These are phyloP conservation scores for Gnetum montanum DNA, from an alignment of 75 land plant species.

Conservation along the genomic window DNA sequence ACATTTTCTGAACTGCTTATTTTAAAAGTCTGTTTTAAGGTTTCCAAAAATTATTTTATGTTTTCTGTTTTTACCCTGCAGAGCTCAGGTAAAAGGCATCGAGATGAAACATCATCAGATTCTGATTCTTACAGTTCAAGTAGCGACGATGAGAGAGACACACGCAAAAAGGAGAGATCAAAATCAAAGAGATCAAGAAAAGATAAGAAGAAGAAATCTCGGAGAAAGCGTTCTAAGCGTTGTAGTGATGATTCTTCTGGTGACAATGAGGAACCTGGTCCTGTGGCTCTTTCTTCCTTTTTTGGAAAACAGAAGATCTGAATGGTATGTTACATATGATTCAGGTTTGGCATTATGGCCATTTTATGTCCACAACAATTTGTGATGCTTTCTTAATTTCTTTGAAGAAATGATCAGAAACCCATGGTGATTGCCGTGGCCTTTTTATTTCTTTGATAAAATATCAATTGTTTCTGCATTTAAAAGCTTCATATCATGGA, in stretches of 20 bases:
- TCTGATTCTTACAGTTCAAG: neutral
- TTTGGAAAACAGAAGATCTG: slow-evolving; percentile 1
- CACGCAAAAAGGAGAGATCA: slow-evolving; percentile 5
- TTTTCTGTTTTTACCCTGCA: neutral
- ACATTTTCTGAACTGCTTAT: no score
- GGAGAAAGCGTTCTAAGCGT: slow-evolving; percentile 1
- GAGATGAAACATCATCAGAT: slow-evolving; percentile 3
- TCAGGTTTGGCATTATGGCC: no score
- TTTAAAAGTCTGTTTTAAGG: no score
- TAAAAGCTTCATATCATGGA: no score
- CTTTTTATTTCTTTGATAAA: no score
- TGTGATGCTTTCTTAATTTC: no score
- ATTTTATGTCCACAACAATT: no score
- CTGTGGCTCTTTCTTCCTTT: slow-evolving; percentile 10
- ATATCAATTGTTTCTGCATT: no score
- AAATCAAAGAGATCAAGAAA: slow-evolving; percentile 4
- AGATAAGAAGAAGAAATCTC: slow-evolving; percentile 1
- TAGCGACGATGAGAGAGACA: slow-evolving; percentile 3
- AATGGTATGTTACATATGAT: no score
- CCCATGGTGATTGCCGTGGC: no score
- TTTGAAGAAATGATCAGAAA: no score
- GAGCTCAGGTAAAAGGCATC: slow-evolving; percentile 8
- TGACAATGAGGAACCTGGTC: slow-evolving; percentile 6
- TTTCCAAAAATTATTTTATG: no score
- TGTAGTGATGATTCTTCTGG: slow-evolving; percentile 1